These are phyloP conservation scores for Lyophyllum decastes DNA, from an alignment of 768 basidiomycete species.

Conservation along the genomic window DNA sequence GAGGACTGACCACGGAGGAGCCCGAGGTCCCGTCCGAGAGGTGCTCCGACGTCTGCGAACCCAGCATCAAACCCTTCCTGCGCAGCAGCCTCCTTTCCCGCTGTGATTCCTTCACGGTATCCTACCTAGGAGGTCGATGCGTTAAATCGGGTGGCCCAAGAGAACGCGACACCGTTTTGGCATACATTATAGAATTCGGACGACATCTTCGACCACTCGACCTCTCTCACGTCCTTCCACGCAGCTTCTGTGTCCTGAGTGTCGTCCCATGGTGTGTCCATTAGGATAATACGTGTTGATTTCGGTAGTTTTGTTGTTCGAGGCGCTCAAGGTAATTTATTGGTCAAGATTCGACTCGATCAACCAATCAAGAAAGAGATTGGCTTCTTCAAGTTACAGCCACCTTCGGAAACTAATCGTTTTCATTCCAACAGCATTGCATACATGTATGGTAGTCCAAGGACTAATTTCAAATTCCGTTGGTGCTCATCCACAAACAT, in stretches of 20 bases:
- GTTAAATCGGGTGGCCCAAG: background rate
- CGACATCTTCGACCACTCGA: conserved; percentile 71
- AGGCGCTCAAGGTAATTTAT: too few species aligned
- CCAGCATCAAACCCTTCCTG: conserved; percentile 92
- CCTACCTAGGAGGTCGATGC: conserved; percentile 59
- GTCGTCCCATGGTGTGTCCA: conserved; percentile 69
- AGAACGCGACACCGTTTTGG: background rate
- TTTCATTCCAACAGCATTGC: too few species aligned
- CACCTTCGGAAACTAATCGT: too few species aligned
- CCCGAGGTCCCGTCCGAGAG: conserved; percentile 78
- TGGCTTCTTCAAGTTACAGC: too few species aligned
- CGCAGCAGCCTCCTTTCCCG: conserved; percentile 84
- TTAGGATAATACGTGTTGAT: conserved; percentile 8
- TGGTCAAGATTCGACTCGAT: too few species aligned
- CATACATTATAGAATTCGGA: conserved; percentile 72
- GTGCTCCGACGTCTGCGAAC: conserved; percentile 71
- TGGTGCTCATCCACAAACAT: too few species aligned
- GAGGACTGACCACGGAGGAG: conserved; percentile 71
- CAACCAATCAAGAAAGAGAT: too few species aligned
- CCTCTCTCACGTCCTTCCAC: conserved; percentile 35
- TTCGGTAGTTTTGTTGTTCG: background rate
- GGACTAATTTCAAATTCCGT: too few species aligned
- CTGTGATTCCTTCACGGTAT: conserved; percentile 94
- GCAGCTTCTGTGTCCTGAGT: conserved; percentile 24
- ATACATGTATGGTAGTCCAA: too few species aligned